Conservation (phyloP, 2,329 filamentous ascomycete species). For the Penicillium sp. region DNA sequence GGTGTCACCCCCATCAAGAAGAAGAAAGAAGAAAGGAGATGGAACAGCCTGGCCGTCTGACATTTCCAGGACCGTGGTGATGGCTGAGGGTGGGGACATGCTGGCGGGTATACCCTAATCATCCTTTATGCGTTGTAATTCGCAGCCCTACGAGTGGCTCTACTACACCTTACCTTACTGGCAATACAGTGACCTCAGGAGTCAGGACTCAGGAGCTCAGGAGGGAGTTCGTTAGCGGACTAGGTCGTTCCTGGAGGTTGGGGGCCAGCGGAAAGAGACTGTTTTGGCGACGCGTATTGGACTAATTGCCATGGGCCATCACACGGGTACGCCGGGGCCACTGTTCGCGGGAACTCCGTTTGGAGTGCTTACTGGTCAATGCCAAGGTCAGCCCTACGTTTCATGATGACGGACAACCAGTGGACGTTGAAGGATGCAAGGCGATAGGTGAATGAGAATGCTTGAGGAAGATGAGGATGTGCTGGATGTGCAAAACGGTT, state of each 20-base stretch:
- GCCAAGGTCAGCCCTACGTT: constrained; percentile 14
- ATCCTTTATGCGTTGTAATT: constrained; percentile 5
- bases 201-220: no score
- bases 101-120: constrained; percentile 8
- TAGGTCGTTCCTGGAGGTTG: neutral
- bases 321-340: constrained; percentile 1
- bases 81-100: constrained; percentile 7
- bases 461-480: neutral
- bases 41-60: neutral
- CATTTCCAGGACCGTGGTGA: constrained; percentile 15
- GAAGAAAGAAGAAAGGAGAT: neutral
- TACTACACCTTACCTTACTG: neutral
- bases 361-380: constrained; percentile 13
- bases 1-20: neutral
- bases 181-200: neutral
- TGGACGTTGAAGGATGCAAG: neutral
- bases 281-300: constrained; percentile 8
- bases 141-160: neutral
- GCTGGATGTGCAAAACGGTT: neutral
- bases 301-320: constrained; percentile 4
- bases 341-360: constrained; percentile 2
- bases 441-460: neutral
- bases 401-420: constrained; percentile 5
- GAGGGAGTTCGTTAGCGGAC: neutral
- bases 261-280: constrained; percentile 9